A percentile compares a stretch with the other conserved stretches of the same genome.
Evolutionary conservation across 768 basidiomycete genomes (phyloP).

Genomic region (Termitomyces sp.): DNA sequence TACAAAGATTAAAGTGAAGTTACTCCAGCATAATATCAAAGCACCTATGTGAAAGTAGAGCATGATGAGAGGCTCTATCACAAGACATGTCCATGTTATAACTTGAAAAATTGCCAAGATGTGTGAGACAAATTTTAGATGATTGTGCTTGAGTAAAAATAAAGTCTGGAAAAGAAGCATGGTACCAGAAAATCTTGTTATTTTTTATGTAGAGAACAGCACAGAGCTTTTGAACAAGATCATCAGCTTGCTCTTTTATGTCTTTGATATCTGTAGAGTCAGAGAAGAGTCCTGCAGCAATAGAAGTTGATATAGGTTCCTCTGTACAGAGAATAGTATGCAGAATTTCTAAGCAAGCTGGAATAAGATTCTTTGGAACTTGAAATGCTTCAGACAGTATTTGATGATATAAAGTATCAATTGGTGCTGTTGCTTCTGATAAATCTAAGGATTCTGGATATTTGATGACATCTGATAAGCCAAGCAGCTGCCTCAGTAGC

Average conservation of each 20-base stretch:
- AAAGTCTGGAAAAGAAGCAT: slow-evolving; percentile 18
- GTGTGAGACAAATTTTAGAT: not conserved
- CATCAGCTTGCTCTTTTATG: not conserved
- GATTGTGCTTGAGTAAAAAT: slow-evolving; percentile 5
- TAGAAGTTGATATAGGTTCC: slow-evolving; percentile 7
- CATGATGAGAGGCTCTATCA: not conserved
- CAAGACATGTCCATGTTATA: not conserved
- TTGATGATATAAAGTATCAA: not conserved
- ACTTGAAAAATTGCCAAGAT: not conserved
- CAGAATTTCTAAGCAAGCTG: slow-evolving; percentile 9
- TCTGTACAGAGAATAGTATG: slow-evolving; percentile 12
- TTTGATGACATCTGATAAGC: not conserved
- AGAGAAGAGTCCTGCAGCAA: slow-evolving; percentile 11
- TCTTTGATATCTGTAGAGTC: not conserved
- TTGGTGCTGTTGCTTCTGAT: not conserved
- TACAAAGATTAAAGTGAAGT: not conserved
- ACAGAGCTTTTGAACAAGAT: slow-evolving; percentile 10
- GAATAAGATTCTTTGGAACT: not conserved
- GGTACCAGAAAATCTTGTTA: slow-evolving; percentile 13
- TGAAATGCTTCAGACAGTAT: not conserved
- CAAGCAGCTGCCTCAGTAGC: not conserved
- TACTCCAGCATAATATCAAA: not conserved
- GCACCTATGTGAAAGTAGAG: not conserved
- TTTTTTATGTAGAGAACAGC: slow-evolving; percentile 17
- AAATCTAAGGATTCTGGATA: not conserved